Percentiles rank a stretch among this genome's conserved stretches.
Evolutionary conservation across 805 yeast genomes (phyloP).

Genomic region (Saccharomycopsis oosterbeekiorum): DNA sequence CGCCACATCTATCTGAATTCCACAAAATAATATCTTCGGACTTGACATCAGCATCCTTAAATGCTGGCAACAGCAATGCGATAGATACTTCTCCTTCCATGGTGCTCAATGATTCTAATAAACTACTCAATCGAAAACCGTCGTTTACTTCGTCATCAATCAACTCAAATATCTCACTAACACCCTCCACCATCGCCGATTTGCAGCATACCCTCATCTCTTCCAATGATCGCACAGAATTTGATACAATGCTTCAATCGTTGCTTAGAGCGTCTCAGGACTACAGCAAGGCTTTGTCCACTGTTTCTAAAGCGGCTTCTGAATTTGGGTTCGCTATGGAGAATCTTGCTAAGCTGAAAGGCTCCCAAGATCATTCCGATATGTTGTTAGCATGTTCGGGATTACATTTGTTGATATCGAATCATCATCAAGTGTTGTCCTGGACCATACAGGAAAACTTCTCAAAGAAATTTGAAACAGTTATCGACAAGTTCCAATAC

Average conservation of each 20-base stretch:
- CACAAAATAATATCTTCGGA: neutral
- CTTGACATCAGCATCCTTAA: neutral
- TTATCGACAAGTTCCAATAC: conserved; percentile 35
- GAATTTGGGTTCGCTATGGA: conserved; percentile 67
- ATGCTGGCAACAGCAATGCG: neutral
- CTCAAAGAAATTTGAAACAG: conserved; percentile 40
- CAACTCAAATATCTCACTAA: conserved; percentile 7
- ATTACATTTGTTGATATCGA: conserved; percentile 62
- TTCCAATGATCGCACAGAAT: conserved; percentile 44
- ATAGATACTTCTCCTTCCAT: neutral
- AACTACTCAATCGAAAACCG: neutral
- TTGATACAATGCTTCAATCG: conserved; percentile 38
- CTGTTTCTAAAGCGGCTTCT: conserved; percentile 51
- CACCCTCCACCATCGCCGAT: conserved; percentile 44
- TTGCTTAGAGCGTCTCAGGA: conserved; percentile 37
- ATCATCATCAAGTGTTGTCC: conserved; percentile 65
- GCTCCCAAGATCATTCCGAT: conserved; percentile 49
- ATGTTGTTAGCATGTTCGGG: conserved; percentile 69
- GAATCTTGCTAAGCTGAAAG: conserved; percentile 49
- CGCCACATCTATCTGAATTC: neutral
- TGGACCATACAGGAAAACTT: conserved; percentile 45
- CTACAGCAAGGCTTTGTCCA: conserved; percentile 37
- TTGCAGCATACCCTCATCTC: conserved; percentile 48
- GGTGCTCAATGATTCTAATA: neutral
- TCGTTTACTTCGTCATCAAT: conserved; percentile 11